Percentiles rank a stretch among this genome's conserved stretches.
These are phyloP conservation scores for Lantana camara DNA, from an alignment of 257 asterid genomes.

Conservation along the genomic window DNA sequence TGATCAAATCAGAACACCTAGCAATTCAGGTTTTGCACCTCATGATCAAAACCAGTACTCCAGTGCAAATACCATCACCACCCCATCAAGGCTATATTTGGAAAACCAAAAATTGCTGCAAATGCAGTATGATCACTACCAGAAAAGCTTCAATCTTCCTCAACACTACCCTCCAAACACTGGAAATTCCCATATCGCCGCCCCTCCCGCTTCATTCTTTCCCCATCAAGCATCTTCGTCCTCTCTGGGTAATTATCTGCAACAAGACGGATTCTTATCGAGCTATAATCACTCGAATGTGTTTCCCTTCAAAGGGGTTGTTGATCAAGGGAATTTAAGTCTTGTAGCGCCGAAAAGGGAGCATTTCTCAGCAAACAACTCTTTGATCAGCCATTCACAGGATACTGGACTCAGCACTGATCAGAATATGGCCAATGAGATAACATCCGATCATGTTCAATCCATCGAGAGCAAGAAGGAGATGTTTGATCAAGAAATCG, in stretches of 20 bases:
- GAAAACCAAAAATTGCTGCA: conserved; percentile 13
- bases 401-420: conserved; percentile 45
- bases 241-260: conserved; percentile 19
- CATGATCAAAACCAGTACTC: conserved; percentile 22
- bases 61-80: not conserved
- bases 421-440: conserved; percentile 40
- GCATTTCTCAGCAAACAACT: conserved; percentile 47
- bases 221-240: conserved; percentile 24
- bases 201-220: conserved; percentile 26
- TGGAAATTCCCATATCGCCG: conserved; percentile 31
- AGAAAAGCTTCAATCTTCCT: conserved; percentile 14
- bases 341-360: conserved; percentile 39
- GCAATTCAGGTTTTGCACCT: conserved; percentile 27
- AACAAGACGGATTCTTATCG: conserved; percentile 13
- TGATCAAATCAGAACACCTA: not conserved
- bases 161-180: conserved; percentile 26
- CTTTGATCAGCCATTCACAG: conserved; percentile 50
- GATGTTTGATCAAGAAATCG: conserved; percentile 44
- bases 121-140: conserved; percentile 31
- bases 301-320: conserved; percentile 11
- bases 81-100: conserved; percentile 30
- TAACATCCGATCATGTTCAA: conserved; percentile 37
- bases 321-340: conserved; percentile 11
- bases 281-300: not conserved
- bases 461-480: conserved; percentile 32